A percentile compares a stretch with the other conserved stretches of the same genome.
These are phyloP conservation scores for Yamadazyma epiphylla DNA, from an alignment of 1,139 yeast species.

Conservation along the genomic window DNA sequence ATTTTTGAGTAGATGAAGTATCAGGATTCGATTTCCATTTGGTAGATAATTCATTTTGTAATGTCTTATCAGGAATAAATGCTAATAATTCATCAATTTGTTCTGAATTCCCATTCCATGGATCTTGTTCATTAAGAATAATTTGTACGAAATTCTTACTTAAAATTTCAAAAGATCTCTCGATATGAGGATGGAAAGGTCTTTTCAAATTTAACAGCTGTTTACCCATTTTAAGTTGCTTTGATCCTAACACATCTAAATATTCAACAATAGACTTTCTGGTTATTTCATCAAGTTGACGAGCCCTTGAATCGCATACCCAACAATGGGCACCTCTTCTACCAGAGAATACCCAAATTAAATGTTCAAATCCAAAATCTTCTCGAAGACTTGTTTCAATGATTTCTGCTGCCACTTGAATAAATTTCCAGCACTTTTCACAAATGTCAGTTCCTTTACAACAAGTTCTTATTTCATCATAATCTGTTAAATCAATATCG, in stretches of 20 bases:
- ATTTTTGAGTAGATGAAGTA: constrained; percentile 50
- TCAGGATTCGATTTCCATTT: constrained; percentile 37
- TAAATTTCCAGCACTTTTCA: constrained; percentile 88
- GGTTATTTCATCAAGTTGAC: constrained; percentile 65
- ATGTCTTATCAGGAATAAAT: constrained; percentile 55
- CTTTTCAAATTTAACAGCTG: constrained; percentile 51
- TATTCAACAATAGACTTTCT: constrained; percentile 82
- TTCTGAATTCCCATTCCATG: constrained; percentile 46
- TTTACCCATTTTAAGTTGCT: constrained; percentile 31
- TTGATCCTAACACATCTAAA: constrained; percentile 67
- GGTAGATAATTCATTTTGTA: constrained; percentile 49
- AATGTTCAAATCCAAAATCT: constrained; percentile 85
- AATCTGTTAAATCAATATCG: constrained; percentile 97
- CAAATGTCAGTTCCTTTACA: constrained; percentile 86
- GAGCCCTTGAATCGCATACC: constrained; percentile 85
- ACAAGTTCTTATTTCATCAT: constrained; percentile 91
- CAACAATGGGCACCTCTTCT: constrained; percentile 99
- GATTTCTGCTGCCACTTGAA: constrained; percentile 79
- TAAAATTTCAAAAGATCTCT: constrained; percentile 67
- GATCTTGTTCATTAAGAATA: constrained; percentile 79
- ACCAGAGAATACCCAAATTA: constrained; percentile 96
- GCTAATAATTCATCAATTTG: constrained; percentile 55
- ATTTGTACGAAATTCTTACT: constrained; percentile 60
- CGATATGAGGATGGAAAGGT: constrained; percentile 87
- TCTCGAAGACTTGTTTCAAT: constrained; percentile 69